phyloP scores from a whole-genome alignment of 1,284 basidiomycete genomes.

The Bjerkandera adusta region DNA sequence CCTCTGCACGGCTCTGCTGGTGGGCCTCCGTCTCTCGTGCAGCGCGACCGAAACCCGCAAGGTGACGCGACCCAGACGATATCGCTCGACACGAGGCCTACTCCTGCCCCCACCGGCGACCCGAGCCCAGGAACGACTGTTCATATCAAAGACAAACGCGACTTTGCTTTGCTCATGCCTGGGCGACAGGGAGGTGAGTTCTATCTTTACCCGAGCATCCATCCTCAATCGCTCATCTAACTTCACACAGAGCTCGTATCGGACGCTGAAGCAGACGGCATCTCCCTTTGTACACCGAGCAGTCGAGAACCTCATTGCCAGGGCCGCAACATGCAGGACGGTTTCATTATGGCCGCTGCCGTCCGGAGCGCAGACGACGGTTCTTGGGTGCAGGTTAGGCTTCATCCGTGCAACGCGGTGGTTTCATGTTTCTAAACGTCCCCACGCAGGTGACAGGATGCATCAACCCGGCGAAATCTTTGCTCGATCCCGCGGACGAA shows the following conservation, averaged over 20 bases:
- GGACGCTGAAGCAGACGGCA: slow-evolving; percentile 41
- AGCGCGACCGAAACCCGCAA: neutral
- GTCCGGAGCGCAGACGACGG: slow-evolving; percentile 36
- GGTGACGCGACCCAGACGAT: slow-evolving; percentile 1
- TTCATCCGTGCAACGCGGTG: slow-evolving; percentile 4
- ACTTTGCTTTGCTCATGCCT: slow-evolving; percentile 44
- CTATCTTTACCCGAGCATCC: neutral
- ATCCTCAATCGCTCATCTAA: slow-evolving; percentile 4
- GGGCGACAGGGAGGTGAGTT: slow-evolving; percentile 35
- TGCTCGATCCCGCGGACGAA: slow-evolving; percentile 36
- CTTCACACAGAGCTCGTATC: slow-evolving; percentile 38
- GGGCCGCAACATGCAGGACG: slow-evolving; percentile 30
- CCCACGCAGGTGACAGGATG: slow-evolving; percentile 46
- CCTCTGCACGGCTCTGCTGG: neutral
- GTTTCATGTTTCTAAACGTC: neutral
- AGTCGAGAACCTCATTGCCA: slow-evolving; percentile 26
- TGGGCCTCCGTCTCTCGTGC: neutral
- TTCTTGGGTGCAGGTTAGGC: slow-evolving; percentile 42
- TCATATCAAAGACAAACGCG: slow-evolving; percentile 31
- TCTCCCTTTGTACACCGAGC: slow-evolving; percentile 36
- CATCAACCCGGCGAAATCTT: slow-evolving; percentile 38
- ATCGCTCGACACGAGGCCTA: slow-evolving; percentile 35
- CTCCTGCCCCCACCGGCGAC: slow-evolving; percentile 43
- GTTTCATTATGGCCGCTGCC: slow-evolving; percentile 42
- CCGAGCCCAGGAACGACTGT: slow-evolving; percentile 39